These are phyloP conservation scores for Botrytis medusae DNA, from an alignment of 2,329 filamentous ascomycete genomes.

Conservation along the genomic window DNA sequence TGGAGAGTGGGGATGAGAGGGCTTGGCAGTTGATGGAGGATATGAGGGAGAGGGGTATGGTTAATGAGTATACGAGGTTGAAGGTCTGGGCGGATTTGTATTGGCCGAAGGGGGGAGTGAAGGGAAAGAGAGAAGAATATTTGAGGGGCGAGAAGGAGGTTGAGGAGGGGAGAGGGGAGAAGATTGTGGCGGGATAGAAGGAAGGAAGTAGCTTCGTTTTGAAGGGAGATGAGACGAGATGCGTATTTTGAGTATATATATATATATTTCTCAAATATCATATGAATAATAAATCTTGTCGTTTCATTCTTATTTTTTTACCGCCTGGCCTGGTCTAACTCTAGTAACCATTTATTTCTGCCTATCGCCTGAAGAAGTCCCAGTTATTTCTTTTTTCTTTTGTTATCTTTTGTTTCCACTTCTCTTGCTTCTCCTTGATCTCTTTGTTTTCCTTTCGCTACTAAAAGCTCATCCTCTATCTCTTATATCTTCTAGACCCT, in stretches of 20 bases:
- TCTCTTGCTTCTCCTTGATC: too few relatives aligned
- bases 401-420: too few relatives aligned
- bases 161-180: too few relatives aligned
- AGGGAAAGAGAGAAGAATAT: not conserved
- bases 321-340: too few relatives aligned
- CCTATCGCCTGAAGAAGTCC: too few relatives aligned
- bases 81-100: conserved; percentile 15
- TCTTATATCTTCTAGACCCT: too few relatives aligned
- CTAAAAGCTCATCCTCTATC: too few relatives aligned
- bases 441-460: too few relatives aligned
- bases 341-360: too few relatives aligned
- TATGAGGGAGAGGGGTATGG: conserved; percentile 29
- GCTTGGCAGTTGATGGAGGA: conserved; percentile 32
- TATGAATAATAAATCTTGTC: not conserved
- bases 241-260: not conserved
- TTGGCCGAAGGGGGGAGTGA: not conserved
- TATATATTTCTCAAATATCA: not conserved
- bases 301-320: too few relatives aligned
- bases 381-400: too few relatives aligned
- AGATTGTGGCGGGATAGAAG: too few relatives aligned
- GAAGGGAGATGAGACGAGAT: not conserved
- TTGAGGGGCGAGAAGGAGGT: not conserved
- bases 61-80: conserved; percentile 2
- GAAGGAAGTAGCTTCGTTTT: not conserved
- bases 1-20: conserved; percentile 28